These are phyloP conservation scores for Citrus sp. DNA, from an alignment of 345 rosid genomes.

Conservation along the genomic window DNA sequence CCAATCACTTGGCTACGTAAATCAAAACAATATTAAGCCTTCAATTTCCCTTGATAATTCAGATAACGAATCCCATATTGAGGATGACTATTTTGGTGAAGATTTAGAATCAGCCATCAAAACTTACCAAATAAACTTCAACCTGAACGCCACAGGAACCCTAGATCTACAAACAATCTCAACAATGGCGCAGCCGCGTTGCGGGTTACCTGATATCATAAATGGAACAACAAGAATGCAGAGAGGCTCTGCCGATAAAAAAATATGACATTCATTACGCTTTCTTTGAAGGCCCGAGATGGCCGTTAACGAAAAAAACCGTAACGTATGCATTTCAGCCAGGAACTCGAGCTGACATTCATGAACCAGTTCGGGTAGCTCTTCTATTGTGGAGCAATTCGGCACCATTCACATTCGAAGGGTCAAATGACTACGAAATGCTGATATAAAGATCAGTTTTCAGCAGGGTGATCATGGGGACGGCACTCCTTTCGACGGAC, in stretches of 20 bases:
- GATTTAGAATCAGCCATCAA: constrained; percentile 12
- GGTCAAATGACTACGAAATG: not conserved
- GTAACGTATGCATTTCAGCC: not conserved
- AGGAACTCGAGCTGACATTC: not conserved
- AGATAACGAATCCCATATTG: too few species aligned
- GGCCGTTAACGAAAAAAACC: not conserved
- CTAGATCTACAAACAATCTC: not conserved
- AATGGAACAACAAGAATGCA: constrained; percentile 18
- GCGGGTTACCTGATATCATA: constrained; percentile 9
- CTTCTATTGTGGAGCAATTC: not conserved
- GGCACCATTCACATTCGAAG: not conserved
- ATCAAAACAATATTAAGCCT: not conserved
- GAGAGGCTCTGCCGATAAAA: not conserved
- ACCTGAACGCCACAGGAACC: constrained; percentile 12
- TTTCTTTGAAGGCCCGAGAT: not conserved
- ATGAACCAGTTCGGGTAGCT: not conserved
- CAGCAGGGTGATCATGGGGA: not conserved
- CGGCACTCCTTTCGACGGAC: not conserved
- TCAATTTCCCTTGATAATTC: too few species aligned
- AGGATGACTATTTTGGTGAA: constrained; percentile 10
- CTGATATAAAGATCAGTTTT: constrained; percentile 14
- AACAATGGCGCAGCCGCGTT: constrained; percentile 3
- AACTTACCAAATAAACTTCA: constrained; percentile 16
- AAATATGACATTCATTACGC: not conserved
- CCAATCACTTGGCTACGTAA: constrained; percentile 15